Percentiles rank a stretch among this genome's conserved stretches.
Evolutionary conservation across 2,329 filamentous ascomycete genomes (phyloP).

Genomic region (Paraphoma sp.): DNA sequence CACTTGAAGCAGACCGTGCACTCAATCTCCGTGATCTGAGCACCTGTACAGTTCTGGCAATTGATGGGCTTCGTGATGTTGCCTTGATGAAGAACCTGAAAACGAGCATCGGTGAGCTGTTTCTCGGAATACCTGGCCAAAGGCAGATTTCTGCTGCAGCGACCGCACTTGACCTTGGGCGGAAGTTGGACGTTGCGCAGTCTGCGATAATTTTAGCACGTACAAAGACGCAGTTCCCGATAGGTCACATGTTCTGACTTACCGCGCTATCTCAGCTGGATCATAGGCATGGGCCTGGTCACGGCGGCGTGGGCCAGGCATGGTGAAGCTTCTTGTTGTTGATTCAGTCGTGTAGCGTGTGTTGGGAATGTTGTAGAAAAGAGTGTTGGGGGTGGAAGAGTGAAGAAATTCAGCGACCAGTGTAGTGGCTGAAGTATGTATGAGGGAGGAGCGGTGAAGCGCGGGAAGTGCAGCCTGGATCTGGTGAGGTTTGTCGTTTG

Average conservation of each 20-base stretch:
- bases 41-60: constrained; percentile 55
- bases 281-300: constrained; percentile 18
- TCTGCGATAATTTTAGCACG: constrained; percentile 9
- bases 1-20: constrained; percentile 56
- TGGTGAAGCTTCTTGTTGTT: background rate
- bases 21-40: constrained; percentile 53
- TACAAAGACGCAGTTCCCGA: background rate
- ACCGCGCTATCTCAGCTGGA: constrained; percentile 20
- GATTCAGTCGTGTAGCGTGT: background rate
- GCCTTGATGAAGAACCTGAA: constrained; percentile 13
- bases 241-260: background rate
- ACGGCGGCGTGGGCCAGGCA: constrained; percentile 4
- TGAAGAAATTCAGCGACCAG: background rate
- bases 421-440: background rate
- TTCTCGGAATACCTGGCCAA: constrained; percentile 54
- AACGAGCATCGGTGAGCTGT: constrained; percentile 49
- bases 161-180: constrained; percentile 52
- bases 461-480: background rate
- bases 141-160: constrained; percentile 52
- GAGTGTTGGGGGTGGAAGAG: background rate
- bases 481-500: constrained; percentile 1
- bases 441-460: background rate
- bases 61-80: constrained; percentile 36
- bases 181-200: constrained; percentile 29
- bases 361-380: background rate